These are phyloP conservation scores for Scopulariopsis brevicaulis DNA, from an alignment of 2,329 filamentous ascomycete species.

Conservation along the genomic window DNA sequence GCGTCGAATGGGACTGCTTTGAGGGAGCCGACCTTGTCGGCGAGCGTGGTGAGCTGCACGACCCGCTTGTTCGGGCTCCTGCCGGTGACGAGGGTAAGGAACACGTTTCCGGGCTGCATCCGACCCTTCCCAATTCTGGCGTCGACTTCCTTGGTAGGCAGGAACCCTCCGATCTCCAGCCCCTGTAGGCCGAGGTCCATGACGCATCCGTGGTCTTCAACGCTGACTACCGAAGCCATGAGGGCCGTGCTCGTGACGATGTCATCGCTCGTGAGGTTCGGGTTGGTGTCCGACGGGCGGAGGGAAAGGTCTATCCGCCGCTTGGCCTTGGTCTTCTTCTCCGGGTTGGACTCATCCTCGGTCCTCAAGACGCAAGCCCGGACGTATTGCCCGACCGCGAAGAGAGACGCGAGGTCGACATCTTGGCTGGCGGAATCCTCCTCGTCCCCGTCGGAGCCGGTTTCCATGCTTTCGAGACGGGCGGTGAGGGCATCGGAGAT, in stretches of 20 bases:
- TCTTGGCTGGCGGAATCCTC: constrained; percentile 42
- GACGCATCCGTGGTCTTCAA: constrained; percentile 91
- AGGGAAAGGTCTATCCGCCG: constrained; percentile 82
- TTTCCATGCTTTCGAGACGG: constrained; percentile 55
- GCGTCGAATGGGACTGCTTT: constrained; percentile 60
- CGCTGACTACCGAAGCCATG: constrained; percentile 79
- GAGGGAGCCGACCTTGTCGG: constrained; percentile 55
- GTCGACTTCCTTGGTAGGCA: constrained; percentile 74
- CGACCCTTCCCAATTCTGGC: constrained; percentile 49
- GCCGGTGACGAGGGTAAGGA: constrained; percentile 71
- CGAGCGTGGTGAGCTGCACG: constrained; percentile 71
- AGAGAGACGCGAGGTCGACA: constrained; percentile 64
- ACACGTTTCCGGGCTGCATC: constrained; percentile 72
- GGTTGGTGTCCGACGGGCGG: constrained; percentile 68
- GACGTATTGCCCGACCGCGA: constrained; percentile 77
- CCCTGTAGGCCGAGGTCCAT: constrained; percentile 80
- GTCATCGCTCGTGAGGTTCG: constrained; percentile 59
- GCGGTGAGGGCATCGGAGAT: constrained; percentile 71
- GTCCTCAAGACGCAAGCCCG: constrained; percentile 76
- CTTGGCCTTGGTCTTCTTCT: constrained; percentile 50
- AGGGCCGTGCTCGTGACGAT: constrained; percentile 66
- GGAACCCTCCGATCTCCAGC: constrained; percentile 63
- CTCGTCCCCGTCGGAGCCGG: constrained; percentile 41
- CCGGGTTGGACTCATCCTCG: constrained; percentile 44
- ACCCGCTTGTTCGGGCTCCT: constrained; percentile 71